Conservation (phyloP, 2,329 filamentous ascomycete genomes). For the Hypoxylon sp. region DNA sequence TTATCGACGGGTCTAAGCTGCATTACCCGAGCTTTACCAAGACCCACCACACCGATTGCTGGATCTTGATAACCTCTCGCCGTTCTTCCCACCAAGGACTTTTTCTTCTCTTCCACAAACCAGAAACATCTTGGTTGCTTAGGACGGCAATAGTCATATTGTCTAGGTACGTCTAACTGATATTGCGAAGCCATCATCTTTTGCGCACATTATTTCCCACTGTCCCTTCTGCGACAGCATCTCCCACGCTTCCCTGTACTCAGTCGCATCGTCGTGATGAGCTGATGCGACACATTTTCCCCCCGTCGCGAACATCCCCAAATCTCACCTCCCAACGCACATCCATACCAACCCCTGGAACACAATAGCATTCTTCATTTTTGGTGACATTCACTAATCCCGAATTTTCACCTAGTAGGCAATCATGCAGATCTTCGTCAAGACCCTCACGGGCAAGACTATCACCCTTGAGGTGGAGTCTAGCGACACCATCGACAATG, state of each 20-base stretch:
- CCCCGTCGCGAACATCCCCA: conserved; percentile 2
- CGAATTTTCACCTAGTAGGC: conserved; percentile 61
- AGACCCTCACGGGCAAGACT: conserved; percentile 98
- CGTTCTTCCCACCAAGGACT: conserved; percentile 39
- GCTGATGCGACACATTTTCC: conserved; percentile 18
- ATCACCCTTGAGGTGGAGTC: conserved; percentile 99
- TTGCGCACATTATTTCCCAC: background rate
- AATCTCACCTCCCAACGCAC: background rate
- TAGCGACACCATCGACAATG: conserved; percentile 99
- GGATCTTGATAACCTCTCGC: conserved; percentile 16
- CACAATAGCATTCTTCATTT: conserved; percentile 33
- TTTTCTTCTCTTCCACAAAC: conserved; percentile 54
- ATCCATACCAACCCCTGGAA: conserved; percentile 34
- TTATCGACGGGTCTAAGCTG: background rate
- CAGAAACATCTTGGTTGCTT: conserved; percentile 71
- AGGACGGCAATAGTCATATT: conserved; percentile 73
- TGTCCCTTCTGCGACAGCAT: background rate
- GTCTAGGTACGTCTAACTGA: conserved; percentile 70
- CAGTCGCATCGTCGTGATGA: background rate
- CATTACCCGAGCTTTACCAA: conserved; percentile 18
- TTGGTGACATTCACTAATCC: conserved; percentile 54
- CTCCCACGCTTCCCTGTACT: background rate
- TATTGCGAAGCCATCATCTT: background rate
- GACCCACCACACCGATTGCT: conserved; percentile 29
- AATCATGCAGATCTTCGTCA: conserved; percentile 84